These are phyloP conservation scores for Botrytis galanthina DNA, from an alignment of 2,329 filamentous ascomycete species.

Conservation along the genomic window DNA sequence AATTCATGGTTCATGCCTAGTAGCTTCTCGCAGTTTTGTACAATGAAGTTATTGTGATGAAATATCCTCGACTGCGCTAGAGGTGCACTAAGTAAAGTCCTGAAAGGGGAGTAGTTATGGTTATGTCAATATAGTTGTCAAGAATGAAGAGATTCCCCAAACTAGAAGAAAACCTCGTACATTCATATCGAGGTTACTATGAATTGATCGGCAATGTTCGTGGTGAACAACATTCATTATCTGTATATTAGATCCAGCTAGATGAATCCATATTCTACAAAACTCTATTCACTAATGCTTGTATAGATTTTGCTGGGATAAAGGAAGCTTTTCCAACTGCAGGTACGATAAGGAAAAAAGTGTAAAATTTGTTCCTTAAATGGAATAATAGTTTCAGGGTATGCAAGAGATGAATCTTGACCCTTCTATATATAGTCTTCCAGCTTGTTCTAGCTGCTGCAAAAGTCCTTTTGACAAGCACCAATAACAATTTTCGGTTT, in stretches of 20 bases:
- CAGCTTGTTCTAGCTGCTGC: fast-evolving
- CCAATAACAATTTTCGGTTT: fast-evolving
- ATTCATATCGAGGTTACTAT: no score
- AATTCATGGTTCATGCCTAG: fast-evolving
- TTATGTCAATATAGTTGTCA: not conserved
- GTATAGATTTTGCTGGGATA: fast-evolving
- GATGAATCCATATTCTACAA: not conserved
- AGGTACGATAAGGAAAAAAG: fast-evolving
- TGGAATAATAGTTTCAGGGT: fast-evolving
- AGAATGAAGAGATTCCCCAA: no score
- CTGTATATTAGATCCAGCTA: not conserved
- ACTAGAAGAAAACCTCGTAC: no score
- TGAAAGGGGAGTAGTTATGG: no score
- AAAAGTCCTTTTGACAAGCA: fast-evolving
- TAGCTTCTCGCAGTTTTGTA: fast-evolving
- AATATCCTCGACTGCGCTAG: not conserved
- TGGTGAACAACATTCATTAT: fast-evolving
- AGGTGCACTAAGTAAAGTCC: fast-evolving
- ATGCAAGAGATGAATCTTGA: fast-evolving
- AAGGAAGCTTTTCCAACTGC: not conserved
- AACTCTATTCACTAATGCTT: not conserved
- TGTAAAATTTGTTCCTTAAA: fast-evolving
- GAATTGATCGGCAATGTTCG: not conserved
- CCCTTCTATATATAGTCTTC: fast-evolving
- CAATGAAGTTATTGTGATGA: not conserved